A percentile compares a stretch with the other conserved stretches of the same genome.
phyloP scores from a whole-genome alignment of 768 basidiomycete species.

The Mycena maculata region DNA sequence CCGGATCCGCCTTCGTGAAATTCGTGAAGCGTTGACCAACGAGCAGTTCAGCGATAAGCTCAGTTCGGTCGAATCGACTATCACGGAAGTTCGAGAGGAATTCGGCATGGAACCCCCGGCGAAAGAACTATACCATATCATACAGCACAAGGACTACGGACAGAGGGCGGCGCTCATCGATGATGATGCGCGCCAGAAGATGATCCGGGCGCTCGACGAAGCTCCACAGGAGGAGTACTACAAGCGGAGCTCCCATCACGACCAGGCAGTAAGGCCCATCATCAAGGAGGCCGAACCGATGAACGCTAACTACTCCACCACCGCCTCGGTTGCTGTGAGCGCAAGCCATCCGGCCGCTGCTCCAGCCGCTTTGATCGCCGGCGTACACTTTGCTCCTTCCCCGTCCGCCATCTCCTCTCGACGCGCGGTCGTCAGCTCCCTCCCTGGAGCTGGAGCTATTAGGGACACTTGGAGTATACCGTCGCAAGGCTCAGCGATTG shows the following conservation, averaged over 20 bases:
- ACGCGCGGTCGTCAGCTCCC: not conserved
- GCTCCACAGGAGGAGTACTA: not conserved
- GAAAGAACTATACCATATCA: not conserved
- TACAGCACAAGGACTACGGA: not conserved
- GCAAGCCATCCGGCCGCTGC: no score
- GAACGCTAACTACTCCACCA: not conserved
- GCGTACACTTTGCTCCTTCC: not conserved
- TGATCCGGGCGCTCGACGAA: not conserved
- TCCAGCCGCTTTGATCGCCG: no score
- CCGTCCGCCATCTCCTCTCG: not conserved
- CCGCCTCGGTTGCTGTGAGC: not conserved
- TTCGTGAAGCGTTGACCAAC: not conserved
- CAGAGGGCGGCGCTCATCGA: not conserved
- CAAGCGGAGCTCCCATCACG: not conserved
- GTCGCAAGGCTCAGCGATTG: not conserved
- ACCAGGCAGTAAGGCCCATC: not conserved
- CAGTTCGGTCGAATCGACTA: slow-evolving; percentile 10
- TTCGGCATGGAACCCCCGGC: not conserved
- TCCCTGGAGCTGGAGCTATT: not conserved
- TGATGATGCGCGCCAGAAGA: not conserved
- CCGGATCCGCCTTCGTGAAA: not conserved
- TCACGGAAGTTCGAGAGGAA: not conserved
- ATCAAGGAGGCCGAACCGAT: no score
- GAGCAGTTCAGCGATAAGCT: not conserved
- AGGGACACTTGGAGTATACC: no score